phyloP scores from a whole-genome alignment of 73 alveolate genomes.

The Durusdinium trenchii region DNA sequence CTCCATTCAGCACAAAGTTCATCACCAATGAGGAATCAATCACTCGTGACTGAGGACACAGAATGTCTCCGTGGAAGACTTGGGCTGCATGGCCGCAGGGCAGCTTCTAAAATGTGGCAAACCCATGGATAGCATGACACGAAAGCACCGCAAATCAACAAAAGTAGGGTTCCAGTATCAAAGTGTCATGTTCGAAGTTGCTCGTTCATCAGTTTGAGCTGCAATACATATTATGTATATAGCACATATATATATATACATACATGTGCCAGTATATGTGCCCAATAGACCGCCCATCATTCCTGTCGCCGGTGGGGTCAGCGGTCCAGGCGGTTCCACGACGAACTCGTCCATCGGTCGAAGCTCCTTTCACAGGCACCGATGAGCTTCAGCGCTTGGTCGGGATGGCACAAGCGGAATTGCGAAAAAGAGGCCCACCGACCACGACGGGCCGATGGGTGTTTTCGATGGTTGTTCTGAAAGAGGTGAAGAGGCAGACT shows the following conservation, averaged over 20 bases:
- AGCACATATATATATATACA: not conserved
- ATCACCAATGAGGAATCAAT: not conserved
- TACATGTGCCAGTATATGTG: not conserved
- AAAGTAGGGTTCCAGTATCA: not conserved
- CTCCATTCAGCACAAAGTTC: not conserved
- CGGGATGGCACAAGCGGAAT: conserved; percentile 29
- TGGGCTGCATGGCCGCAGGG: not conserved
- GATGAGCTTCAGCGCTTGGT: conserved; percentile 27
- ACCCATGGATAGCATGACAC: too few species aligned
- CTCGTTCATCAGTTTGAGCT: not conserved
- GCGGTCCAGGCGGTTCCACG: too few species aligned
- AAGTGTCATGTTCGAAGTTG: not conserved
- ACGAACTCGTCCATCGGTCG: too few species aligned
- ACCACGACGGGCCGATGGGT: not conserved
- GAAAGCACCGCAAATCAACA: too few species aligned
- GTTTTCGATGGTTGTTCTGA: not conserved
- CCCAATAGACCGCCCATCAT: too few species aligned
- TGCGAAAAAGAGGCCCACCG: not conserved
- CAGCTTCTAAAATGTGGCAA: too few species aligned
- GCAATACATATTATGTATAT: not conserved
- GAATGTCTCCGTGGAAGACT: conserved; percentile 48
- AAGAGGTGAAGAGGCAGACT: not conserved
- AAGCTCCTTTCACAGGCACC: conserved; percentile 6
- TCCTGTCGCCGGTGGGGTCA: too few species aligned
- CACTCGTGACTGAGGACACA: conserved; percentile 14